A percentile compares a stretch with the other conserved stretches of the same genome.
Evolutionary conservation across 768 basidiomycete genomes (phyloP).

Genomic region (Podaxis sp.): DNA sequence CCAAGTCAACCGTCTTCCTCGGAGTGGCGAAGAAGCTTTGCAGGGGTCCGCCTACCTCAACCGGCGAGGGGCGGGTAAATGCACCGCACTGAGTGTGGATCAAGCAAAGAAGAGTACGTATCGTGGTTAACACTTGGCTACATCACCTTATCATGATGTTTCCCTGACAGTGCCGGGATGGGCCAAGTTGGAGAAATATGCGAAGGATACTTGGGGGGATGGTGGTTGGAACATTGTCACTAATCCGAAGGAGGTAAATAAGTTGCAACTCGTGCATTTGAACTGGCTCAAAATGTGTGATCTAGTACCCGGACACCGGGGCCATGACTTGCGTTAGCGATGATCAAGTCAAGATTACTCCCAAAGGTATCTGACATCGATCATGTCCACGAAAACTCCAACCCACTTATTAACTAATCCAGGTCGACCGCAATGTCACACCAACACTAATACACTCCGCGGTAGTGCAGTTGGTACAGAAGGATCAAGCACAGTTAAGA

Average conservation of each 20-base stretch:
- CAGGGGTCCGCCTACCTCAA: not conserved
- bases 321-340: constrained; percentile 1
- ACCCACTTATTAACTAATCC: not conserved
- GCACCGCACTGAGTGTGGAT: not conserved
- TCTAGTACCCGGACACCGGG: not conserved
- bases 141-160: not conserved
- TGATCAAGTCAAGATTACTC: not conserved
- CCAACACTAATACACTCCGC: not conserved
- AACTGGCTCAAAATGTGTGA: not conserved
- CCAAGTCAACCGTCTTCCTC: not conserved
- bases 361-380: not conserved
- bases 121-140: not conserved
- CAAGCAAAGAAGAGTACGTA: not conserved
- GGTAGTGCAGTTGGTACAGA: not conserved
- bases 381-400: not conserved
- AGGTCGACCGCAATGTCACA: constrained; percentile 5
- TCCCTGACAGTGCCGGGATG: constrained; percentile 10
- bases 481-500: not conserved
- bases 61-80: not conserved
- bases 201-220: constrained; percentile 13
- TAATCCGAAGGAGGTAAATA: constrained; percentile 13
- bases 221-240: constrained; percentile 12
- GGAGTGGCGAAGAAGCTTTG: not conserved
- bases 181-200: constrained; percentile 12
- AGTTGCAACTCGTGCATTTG: not conserved